Evolutionary conservation across 495 filamentous ascomycete species (phyloP), one percentile per base, ranked within the genome.

Genomic region (Neurospora cerealis): DNA sequence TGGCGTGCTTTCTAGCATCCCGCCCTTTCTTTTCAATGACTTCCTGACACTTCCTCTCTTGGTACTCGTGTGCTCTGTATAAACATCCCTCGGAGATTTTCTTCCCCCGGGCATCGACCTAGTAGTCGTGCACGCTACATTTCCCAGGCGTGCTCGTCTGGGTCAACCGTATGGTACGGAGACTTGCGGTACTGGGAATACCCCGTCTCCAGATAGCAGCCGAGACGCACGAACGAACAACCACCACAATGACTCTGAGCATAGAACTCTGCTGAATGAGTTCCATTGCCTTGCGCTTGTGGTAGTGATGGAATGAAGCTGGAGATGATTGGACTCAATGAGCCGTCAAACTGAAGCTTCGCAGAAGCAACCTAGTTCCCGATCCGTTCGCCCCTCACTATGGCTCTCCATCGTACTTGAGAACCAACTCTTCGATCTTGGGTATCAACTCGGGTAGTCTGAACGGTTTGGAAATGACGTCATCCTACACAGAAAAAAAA

Each of bases 381-480:
- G 28, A 66, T 66, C 54, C 32, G 15, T 66, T 19, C 28, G 54
- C 7, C 24, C 28, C 34, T 66, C 54, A 24, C 54, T 72, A 72
- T 28, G 38, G 42, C 15, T 37, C 19, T 19, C 44, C 19, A 34
- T 60, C 42, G 54, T 79, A 80, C 69, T 78, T 82, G 37, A 72
- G 74, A 19, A 86, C 83, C 8, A 86, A 77, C 71, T 86, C 84
- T 73, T 87, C 86, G 74, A 93, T 92, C 82, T 92, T 93, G 9
- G 89, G 88, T 34, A 92, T 83, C 34, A 96, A 83, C 41, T 94
- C 91, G 8, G 86, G 82, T 54, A 93, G 90, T 17, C 89, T 85
- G 77, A 96, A 95, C 13, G 93, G 93, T 77, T 96, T 96, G 5
- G 91, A 89, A 41, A 96, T 89, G 19, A 94, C 89, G 78, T 91